Conservation (phyloP, 2,329 filamentous ascomycete genomes). For the Colletotrichum liaoningense region DNA sequence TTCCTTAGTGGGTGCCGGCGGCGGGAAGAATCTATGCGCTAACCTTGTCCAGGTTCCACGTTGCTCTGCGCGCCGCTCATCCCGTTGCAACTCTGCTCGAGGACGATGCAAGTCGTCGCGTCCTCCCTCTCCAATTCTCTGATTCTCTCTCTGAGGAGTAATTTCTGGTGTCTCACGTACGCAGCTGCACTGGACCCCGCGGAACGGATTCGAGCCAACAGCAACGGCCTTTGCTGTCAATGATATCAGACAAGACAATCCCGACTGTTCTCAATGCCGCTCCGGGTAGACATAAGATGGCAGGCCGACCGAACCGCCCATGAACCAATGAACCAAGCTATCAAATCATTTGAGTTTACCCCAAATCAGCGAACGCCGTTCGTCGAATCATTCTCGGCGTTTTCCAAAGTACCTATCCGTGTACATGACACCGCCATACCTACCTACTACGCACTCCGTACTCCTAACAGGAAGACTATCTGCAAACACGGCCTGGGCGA, state of each 20-base stretch:
- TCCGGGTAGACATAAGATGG: background rate
- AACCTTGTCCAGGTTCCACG: background rate
- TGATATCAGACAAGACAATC: conserved; percentile 25
- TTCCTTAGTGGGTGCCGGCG: conserved; percentile 23
- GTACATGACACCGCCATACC: background rate
- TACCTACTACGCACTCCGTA: background rate
- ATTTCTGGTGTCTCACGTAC: background rate
- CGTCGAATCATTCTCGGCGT: conserved; percentile 5
- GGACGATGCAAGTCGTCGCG: conserved; percentile 8
- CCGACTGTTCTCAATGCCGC: background rate
- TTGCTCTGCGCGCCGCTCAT: background rate
- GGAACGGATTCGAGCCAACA: background rate
- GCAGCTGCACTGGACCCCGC: conserved; percentile 7
- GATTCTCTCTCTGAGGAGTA: no score
- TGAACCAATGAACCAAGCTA: background rate
- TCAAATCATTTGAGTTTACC: background rate
- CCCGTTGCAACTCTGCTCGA: background rate
- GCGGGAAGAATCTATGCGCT: conserved; percentile 10
- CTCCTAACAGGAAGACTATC: background rate
- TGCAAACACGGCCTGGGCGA: conserved; percentile 1
- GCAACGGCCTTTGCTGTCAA: background rate
- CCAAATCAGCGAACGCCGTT: background rate
- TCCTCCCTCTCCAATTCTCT: background rate
- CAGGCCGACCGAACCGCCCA: background rate
- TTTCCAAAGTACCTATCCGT: no score